A percentile compares a stretch with the other conserved stretches of the same genome.
These are phyloP conservation scores for Trichaptum fuscoviolaceum DNA, from an alignment of 768 basidiomycete genomes.

Conservation along the genomic window DNA sequence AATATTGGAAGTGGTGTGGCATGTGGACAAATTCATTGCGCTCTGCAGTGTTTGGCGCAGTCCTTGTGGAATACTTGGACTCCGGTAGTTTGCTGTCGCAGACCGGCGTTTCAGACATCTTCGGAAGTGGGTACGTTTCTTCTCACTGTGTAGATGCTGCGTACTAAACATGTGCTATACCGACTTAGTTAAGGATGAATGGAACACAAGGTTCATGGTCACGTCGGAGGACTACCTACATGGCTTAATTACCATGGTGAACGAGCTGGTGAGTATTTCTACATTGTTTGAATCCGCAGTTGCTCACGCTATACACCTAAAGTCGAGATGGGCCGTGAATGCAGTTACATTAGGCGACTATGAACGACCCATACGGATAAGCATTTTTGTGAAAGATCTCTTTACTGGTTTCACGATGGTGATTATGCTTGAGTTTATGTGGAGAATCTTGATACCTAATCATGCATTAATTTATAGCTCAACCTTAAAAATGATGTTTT, in stretches of 20 bases:
- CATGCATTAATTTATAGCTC: slow-evolving; percentile 38
- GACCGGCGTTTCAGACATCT: slow-evolving; percentile 40
- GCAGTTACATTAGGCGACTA: slow-evolving; percentile 79
- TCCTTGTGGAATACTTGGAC: slow-evolving; percentile 60
- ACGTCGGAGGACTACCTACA: slow-evolving; percentile 79
- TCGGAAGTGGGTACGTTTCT: slow-evolving; percentile 56
- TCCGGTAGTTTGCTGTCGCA: slow-evolving; percentile 55
- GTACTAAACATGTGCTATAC: neutral
- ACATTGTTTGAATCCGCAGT: neutral
- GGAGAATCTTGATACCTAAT: neutral
- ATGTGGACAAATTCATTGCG: slow-evolving; percentile 74
- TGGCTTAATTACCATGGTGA: slow-evolving; percentile 70
- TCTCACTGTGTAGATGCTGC: neutral
- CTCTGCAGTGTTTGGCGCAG: slow-evolving; percentile 58
- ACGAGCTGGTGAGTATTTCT: slow-evolving; percentile 59
- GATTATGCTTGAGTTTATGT: slow-evolving; percentile 9
- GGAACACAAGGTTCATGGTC: slow-evolving; percentile 59
- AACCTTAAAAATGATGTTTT: slow-evolving; percentile 78
- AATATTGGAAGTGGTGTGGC: slow-evolving; percentile 83
- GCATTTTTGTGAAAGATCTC: slow-evolving; percentile 72
- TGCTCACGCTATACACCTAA: slow-evolving; percentile 1
- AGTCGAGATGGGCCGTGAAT: slow-evolving; percentile 80
- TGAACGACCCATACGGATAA: slow-evolving; percentile 73
- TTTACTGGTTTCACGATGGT: slow-evolving; percentile 87
- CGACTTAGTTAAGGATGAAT: slow-evolving; percentile 56